Percentiles rank a stretch among this genome's conserved stretches.
Evolutionary conservation across 73 alveolate species (phyloP).

Genomic region (Stentor roeselii): DNA sequence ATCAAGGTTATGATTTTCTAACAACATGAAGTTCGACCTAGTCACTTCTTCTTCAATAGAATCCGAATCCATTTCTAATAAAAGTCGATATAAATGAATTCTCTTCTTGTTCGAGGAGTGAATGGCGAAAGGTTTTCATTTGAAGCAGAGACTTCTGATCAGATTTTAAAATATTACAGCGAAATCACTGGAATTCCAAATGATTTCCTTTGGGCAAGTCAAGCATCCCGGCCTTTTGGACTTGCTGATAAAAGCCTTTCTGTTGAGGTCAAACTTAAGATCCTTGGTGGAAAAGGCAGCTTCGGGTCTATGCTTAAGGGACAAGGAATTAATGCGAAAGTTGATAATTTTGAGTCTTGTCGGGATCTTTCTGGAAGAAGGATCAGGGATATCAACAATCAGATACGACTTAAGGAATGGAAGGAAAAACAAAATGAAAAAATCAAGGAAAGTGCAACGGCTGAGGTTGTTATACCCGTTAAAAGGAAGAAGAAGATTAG

Average conservation of each 20-base stretch:
- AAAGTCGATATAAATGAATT: background rate
- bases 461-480: background rate
- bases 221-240: background rate
- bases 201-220: background rate
- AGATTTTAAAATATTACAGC: background rate
- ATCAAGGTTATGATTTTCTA: background rate
- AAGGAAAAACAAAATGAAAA: conserved; percentile 5
- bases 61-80: background rate
- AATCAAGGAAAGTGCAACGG: background rate
- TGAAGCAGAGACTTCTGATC: background rate
- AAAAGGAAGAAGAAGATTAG: background rate
- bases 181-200: conserved; percentile 9
- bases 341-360: conserved; percentile 15
- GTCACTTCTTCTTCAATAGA: background rate
- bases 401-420: background rate
- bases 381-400: conserved; percentile 11
- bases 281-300: conserved; percentile 16
- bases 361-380: conserved; percentile 15
- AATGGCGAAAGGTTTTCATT: background rate
- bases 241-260: background rate
- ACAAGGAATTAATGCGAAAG: conserved; percentile 19
- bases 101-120: background rate
- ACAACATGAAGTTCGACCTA: background rate
- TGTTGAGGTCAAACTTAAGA: background rate
- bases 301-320: conserved; percentile 19